phyloP scores from a whole-genome alignment of 768 basidiomycete species.

The Mycena leptocephala region DNA sequence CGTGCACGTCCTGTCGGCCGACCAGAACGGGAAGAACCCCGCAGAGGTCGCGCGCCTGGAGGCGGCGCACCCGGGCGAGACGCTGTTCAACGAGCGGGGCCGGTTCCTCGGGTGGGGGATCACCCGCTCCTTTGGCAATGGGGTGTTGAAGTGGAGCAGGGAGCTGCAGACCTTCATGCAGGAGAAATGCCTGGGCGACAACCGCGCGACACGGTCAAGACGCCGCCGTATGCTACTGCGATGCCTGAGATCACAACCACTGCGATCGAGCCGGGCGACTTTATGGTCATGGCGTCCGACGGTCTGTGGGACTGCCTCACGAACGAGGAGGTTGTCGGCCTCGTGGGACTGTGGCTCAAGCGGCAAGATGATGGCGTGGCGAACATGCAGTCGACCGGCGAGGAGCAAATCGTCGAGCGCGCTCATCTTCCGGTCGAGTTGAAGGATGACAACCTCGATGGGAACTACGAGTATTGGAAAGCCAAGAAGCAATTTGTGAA shows the following conservation, averaged over 20 bases:
- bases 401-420: constrained; percentile 29
- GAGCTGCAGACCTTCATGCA: constrained; percentile 54
- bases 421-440: constrained; percentile 51
- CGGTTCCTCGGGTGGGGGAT: constrained; percentile 59
- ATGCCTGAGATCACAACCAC: constrained; percentile 66
- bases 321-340: constrained; percentile 70
- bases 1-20: constrained; percentile 57
- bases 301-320: constrained; percentile 72
- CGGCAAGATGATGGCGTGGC: not conserved
- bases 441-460: constrained; percentile 52
- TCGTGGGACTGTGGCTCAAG: constrained; percentile 60
- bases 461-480: constrained; percentile 56
- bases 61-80: constrained; percentile 58
- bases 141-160: constrained; percentile 59
- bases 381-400: not conserved
- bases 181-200: constrained; percentile 52
- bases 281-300: constrained; percentile 70
- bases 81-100: constrained; percentile 49
- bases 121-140: constrained; percentile 65
- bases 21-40: constrained; percentile 59
- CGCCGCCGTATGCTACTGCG: constrained; percentile 73
- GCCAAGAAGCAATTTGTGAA: constrained; percentile 58
- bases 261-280: constrained; percentile 64
- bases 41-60: constrained; percentile 55
- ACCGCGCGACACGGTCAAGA: constrained; percentile 50